Base-by-base conservation (phyloP, 352 stramenopile species). In the Globisporangium lucens region DNA sequence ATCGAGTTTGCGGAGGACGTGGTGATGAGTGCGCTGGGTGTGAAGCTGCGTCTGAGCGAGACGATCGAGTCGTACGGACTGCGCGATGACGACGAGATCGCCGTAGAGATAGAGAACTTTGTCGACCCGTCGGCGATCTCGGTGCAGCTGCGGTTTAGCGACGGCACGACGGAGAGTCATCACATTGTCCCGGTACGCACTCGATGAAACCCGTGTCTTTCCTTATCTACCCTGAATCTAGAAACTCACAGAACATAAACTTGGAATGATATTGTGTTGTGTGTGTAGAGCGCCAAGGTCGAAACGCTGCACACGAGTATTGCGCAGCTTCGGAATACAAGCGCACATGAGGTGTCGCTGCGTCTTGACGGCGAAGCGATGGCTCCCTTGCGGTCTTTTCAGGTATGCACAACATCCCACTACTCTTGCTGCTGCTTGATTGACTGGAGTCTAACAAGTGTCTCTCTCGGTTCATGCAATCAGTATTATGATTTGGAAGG, bases 401-500 rank as follows among this genome's bases (percentile, higher is more conserved):
- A 78, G 76, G 84, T 92, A 20, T 20, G 74, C 43, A 49, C 6
- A n/a, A 3, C 15, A 22, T 49, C 43, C 22, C 5, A 49, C 15
- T 49, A 8, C 17, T 20, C 17, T 10, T n/a, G 43, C 17, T 49
- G 43, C 43, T 49, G 43, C 17, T 49, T 49, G 43, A 49, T 49
- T 71, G 2, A 27, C 8, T 29, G n/a, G 15, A 38, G 10, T 30
- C 29, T 38, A 49, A 64, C 29, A 22, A 10, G 2, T 68, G 24
- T 61, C 33, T 66, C 4, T 9, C 29, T 51, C 10, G 9, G 24
- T 15, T n/a, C 17, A 8, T 62, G 8, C 52, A n/a, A 35, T 24
- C 56, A 90, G 82, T 72, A 75, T 56, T 92, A 90, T 51, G 82
- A 89, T 24, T 66, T 90, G 49, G 79, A 90, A 82, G 84, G 82